Base-by-base conservation (phyloP, 768 basidiomycete species). In the Vararia minispora region DNA sequence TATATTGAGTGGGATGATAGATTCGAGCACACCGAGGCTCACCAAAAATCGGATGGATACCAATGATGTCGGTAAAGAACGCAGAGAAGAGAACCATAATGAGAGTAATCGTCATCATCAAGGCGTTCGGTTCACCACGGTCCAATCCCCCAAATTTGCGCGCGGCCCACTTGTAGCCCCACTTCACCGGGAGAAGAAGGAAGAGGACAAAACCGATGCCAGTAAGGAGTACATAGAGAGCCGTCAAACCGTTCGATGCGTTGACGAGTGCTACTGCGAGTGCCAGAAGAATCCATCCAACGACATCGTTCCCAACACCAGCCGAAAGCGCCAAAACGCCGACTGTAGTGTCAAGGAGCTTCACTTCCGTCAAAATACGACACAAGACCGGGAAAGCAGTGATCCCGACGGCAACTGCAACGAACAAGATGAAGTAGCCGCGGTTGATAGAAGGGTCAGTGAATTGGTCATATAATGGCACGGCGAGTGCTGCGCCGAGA, bases 21-120 rank as follows among this genome's bases (percentile, higher is more conserved):
- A 30, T 24, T 12, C 26, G 43, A 37, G 23, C 14, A 29, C 23
- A 11, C 16, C 28, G 17, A 6, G 13, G 52, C 58, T 35, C 41
- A 72, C 72, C 74, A 50, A 77, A 80, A 48, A 83, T 80, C 31
- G 77, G 58, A 56, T 79, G 75, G 24, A 83, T 72, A 23, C 83
- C 88, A 43, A 91, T 89, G 47, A 87, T 74, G 56, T 88, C 86
- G 6, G 87, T 90, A 61, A 82, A 81, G 60, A 87, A 90, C 0
- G 83, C 83, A 3, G 77, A 79, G 11, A 65, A 56, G 47, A 90
- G 73, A 0, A 88, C 74, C 25, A 89, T 53, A 22, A 88, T 47
- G n/a, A 95, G 53, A 0, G 76, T 84, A 8, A 87, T 43, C 1
- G 80, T 79, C 81, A 91, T 88, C 71, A 87, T 78, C 33, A 71